Percentiles rank a stretch among this genome's conserved stretches.
Conservation (phyloP, 352 stramenopile species). For the Pythium biforme region DNA sequence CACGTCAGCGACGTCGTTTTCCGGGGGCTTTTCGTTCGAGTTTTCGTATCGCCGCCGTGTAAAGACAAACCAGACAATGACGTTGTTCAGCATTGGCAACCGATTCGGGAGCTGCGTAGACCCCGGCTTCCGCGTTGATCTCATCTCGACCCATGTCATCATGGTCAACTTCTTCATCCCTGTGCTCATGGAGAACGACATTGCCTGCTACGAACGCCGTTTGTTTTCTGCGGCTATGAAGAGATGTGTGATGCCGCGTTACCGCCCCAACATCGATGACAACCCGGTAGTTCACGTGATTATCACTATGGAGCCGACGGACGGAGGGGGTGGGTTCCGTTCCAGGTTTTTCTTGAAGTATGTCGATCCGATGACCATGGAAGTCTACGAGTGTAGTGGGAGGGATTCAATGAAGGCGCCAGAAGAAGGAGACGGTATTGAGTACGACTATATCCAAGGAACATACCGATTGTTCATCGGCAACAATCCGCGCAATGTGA, state of each 20-base stretch:
- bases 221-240: slow-evolving; percentile 32
- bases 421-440: slow-evolving; percentile 23
- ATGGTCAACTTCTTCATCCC: slow-evolving; percentile 67
- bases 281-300: slow-evolving; percentile 59
- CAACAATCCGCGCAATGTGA: slow-evolving; percentile 65
- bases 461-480: slow-evolving; percentile 59
- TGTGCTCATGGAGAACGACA: slow-evolving; percentile 30
- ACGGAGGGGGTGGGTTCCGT: slow-evolving; percentile 25
- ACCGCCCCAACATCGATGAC: slow-evolving; percentile 28
- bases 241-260: slow-evolving; percentile 37
- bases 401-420: slow-evolving; percentile 30
- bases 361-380: slow-evolving; percentile 39
- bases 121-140: slow-evolving; percentile 63
- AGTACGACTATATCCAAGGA: slow-evolving; percentile 47
- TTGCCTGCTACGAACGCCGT: slow-evolving; percentile 54
- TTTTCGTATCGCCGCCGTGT: slow-evolving; percentile 49
- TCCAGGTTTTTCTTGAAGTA: slow-evolving; percentile 62
- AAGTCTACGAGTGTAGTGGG: slow-evolving; percentile 42
- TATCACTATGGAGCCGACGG: slow-evolving; percentile 49
- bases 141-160: slow-evolving; percentile 53
- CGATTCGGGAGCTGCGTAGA: slow-evolving; percentile 60
- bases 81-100: slow-evolving; percentile 71
- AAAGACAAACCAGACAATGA: slow-evolving; percentile 49
- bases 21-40: slow-evolving; percentile 57
- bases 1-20: slow-evolving; percentile 17